Base-by-base conservation (phyloP, 2,329 filamentous ascomycete species). In the Aureobasidium sp. region DNA sequence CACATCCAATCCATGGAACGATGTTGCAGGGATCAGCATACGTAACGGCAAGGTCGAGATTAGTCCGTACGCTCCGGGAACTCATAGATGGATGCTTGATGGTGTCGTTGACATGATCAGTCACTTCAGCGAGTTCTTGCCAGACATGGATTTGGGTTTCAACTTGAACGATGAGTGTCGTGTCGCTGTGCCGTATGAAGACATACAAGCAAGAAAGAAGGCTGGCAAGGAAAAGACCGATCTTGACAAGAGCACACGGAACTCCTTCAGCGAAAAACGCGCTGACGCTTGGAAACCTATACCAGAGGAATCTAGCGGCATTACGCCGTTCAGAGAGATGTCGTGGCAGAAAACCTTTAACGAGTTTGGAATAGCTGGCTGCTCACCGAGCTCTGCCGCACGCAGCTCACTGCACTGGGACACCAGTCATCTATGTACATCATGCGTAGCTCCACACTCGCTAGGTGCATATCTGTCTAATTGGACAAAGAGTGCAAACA, bases 371-470 rank as follows among this genome's bases (percentile, higher is more conserved):
- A 73, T 70, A 1, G 65, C 77, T 64, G 79, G 83, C 15, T 94
- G 89, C 66, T 79, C 85, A 0, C 79, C 83, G 2, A 77, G 77
- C 0, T 88, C 88, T 1, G 79, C 77, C 13, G 81, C 81, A 3
- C 81, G 85, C 27, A 79, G 76, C 15, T 78, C 79, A 9, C 78
- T 82, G 13, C 77, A 83, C 61, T 89, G 85, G 84, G 81, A 89
- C 64, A 79, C 81, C 25, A 79, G 79, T 59, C 78, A 81, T 37
- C 79, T 90, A 54, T 93, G 89, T 70, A 75, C 81, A 0, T 74
- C 76, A 2, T 93, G 89, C 69, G 76, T 79, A 1, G 74, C 76
- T 7, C 81, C 81, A 0, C 87, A 92, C 67, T 87, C 88, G 0
- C 74, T 82, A 19, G 85, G 83, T 2, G 84, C 84, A 23, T 88